phyloP scores from a whole-genome alignment of 768 basidiomycete species.

The Leccinum boreale region DNA sequence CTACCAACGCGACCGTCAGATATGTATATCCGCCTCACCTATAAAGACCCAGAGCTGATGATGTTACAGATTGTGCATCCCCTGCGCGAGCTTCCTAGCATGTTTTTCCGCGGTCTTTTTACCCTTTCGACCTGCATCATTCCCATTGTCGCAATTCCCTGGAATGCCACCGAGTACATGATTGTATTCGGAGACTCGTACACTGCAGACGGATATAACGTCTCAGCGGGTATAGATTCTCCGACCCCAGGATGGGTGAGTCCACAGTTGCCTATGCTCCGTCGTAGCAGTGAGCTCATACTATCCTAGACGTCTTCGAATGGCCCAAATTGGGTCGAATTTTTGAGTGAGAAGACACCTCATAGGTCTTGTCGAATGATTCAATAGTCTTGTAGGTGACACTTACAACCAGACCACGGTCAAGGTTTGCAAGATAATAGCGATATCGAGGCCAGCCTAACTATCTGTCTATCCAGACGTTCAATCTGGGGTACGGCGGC shows the following conservation, averaged over 20 bases:
- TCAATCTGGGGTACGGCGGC: conserved; percentile 65
- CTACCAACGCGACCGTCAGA: too few species aligned
- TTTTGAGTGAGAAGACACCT: conserved; percentile 38
- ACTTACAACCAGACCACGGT: conserved; percentile 56
- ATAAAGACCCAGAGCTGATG: background rate
- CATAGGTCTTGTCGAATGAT: background rate
- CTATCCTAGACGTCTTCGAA: conserved; percentile 50
- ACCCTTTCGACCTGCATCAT: background rate
- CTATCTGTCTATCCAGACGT: conserved; percentile 38
- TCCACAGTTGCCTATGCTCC: background rate
- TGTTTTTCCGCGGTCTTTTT: conserved; percentile 11
- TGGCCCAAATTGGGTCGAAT: conserved; percentile 63
- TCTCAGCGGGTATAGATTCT: conserved; percentile 53
- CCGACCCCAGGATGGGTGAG: conserved; percentile 47
- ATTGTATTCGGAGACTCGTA: conserved; percentile 67
- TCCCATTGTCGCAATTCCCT: conserved; percentile 32
- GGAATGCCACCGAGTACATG: conserved; percentile 52
- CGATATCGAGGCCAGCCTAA: background rate
- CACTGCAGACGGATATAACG: conserved; percentile 56
- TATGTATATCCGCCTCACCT: background rate
- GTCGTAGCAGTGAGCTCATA: conserved; percentile 5
- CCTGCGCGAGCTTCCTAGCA: background rate
- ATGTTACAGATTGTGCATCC: background rate
- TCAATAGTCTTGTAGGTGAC: conserved; percentile 31
- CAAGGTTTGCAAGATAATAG: conserved; percentile 32